Base-by-base conservation (phyloP, 495 filamentous ascomycete genomes). In the Beverwykella pulmonaria region DNA sequence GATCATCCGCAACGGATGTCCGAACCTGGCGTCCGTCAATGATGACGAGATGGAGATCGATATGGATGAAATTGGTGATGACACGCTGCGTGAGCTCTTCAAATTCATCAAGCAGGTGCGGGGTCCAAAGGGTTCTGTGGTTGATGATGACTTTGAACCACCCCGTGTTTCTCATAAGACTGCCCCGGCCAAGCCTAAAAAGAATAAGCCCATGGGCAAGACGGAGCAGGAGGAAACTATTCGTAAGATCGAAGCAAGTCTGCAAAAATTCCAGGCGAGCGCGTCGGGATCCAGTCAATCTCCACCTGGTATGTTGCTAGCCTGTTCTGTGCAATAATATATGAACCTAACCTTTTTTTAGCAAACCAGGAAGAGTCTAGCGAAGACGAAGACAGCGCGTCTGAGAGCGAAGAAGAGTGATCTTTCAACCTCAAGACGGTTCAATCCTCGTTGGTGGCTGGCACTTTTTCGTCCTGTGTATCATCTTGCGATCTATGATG, bases 201-300 rank as follows among this genome's bases (percentile, higher is more conserved):
- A 98, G 83, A 97, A 98, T 79, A 98, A 97, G 82, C 94, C 94
- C 0, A 98, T 98, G 94, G 93, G 89, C 80, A 93, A 92, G 76
- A 81, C 79, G 22, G 93, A 98, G 78, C 94, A 98, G 77, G 92
- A 97, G 74, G 86, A 88, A 9, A 89, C 88, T 69, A 96, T 98
- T 74, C 84, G 87, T 56, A 84, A 90, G 76, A 85, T 98, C 19
- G 82, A 88, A 74, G 84, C 61, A 34, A 67, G 84, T 71, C 79
- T 86, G 2, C 75, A 80, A 50, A 67, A 63, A 27, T 80, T 74
- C 48, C 9, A 74, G 12, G 47, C 23, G 9, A 55, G 44, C 27
- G 60, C 36, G 27, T 68, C 65, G 14, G 65, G 60, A 39, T 64
- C 68, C 20, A 65, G 63, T 36, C 60, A 68, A 44, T 71, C 69